Evolutionary conservation across 805 yeast genomes (phyloP).

Genomic region (Teunomyces gatunensis): DNA sequence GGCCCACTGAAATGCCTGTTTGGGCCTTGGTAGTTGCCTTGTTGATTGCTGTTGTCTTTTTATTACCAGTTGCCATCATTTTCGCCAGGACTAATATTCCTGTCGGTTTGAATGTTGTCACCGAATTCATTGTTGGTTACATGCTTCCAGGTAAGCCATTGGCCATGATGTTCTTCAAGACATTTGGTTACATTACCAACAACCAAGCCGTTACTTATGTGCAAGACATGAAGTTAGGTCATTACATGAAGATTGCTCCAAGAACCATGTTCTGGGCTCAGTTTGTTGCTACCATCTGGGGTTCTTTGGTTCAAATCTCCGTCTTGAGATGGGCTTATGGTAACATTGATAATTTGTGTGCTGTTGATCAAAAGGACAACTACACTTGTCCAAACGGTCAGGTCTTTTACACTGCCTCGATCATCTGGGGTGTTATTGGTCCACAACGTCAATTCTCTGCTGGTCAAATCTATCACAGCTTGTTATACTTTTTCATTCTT

Average conservation of each 20-base stretch:
- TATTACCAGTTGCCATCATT: slow-evolving; percentile 40
- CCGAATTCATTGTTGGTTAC: slow-evolving; percentile 43
- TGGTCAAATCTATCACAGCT: slow-evolving; percentile 24
- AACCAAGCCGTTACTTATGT: slow-evolving; percentile 49
- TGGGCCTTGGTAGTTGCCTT: slow-evolving; percentile 40
- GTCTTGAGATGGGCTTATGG: slow-evolving; percentile 44
- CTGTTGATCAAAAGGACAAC: slow-evolving; percentile 21
- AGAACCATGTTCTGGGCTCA: slow-evolving; percentile 42
- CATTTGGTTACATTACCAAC: slow-evolving; percentile 47
- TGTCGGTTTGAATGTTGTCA: slow-evolving; percentile 42
- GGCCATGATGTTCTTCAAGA: slow-evolving; percentile 48
- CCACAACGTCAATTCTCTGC: slow-evolving; percentile 18
- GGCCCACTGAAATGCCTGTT: slow-evolving; percentile 44
- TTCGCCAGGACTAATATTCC: slow-evolving; percentile 35
- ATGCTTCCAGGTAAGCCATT: slow-evolving; percentile 48
- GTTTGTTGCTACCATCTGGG: slow-evolving; percentile 43
- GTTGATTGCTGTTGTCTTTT: slow-evolving; percentile 36
- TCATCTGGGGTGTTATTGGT: slow-evolving; percentile 46
- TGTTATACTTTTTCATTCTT: slow-evolving; percentile 38
- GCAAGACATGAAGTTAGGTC: slow-evolving; percentile 46
- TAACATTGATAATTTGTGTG: slow-evolving; percentile 32
- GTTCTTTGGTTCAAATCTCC: slow-evolving; percentile 38
- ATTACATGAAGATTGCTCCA: slow-evolving; percentile 43
- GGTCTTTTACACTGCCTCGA: slow-evolving; percentile 42
- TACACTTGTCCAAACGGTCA: slow-evolving; percentile 44